Base-by-base conservation (phyloP, 345 rosid genomes). In the Abelmoschus esculentus region DNA sequence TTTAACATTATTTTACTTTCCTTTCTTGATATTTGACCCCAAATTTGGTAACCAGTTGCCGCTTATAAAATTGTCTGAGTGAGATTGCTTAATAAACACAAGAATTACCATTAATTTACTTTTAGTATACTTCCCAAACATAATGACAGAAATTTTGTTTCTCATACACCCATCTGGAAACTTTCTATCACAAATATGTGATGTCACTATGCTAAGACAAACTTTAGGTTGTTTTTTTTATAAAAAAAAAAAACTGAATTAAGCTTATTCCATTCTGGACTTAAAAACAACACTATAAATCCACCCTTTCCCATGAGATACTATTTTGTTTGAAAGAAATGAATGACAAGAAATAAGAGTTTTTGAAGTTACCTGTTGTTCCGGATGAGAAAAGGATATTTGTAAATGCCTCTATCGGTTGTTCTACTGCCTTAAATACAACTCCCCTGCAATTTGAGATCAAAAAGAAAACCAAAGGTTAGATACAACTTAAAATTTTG, bases 351-450 rank as follows among this genome's bases (percentile, higher is more conserved):
- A 32, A 29, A 54, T 67, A 60, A 68, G 69, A 19, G 10, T 32
- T 19, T 42, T 55, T 53, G 11, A 65, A 75, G 73, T 70, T 80
- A 93, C 98, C 98, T 78, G 98, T 93, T 63, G 98, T 93, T 74
- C 98, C 98, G 67, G 98, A 93, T 68, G 98, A 93, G 79, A 93
- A 91, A 73, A 93, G 97, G 34, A 93, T 83, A 78, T 93, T 93
- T 72, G 92, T 87, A 77, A 73, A 84, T 59, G 90, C 92, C 77
- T 87, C 98, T 3, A 88, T 78, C 1, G 97, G 89, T 73, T 78
- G 83, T 68, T 93, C 95, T 12, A 88, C 90, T 15, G 90, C 89
- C 77, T 75, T 61, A 85, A 85, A 91, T 72, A 86, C 90, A 67
- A 75, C 76, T 58, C 86, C 89, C 77, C 97, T 89, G 87, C 82